Evolutionary conservation across 768 basidiomycete species (phyloP).

Genomic region (Boletus edulis): DNA sequence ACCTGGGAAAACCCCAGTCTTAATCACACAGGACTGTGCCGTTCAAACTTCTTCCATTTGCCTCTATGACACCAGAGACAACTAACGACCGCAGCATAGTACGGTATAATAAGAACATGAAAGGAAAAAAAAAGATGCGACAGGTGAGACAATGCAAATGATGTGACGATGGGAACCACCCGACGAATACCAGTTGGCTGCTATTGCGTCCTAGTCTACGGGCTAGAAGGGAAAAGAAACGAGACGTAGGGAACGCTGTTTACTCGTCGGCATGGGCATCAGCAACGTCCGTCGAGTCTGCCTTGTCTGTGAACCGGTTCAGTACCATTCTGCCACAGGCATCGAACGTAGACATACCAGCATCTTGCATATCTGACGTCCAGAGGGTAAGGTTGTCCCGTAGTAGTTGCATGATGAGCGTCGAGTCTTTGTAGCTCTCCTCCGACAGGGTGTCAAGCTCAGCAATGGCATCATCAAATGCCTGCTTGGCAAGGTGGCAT

Average conservation of each 20-base stretch:
- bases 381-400: constrained; percentile 97
- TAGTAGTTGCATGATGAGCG: constrained; percentile 94
- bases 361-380: constrained; percentile 97
- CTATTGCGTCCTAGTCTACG: constrained; percentile 8
- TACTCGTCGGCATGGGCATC: constrained; percentile 69
- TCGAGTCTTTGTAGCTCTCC: constrained; percentile 99
- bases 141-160: constrained; percentile 32
- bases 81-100: constrained; percentile 31
- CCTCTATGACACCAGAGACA: constrained; percentile 32
- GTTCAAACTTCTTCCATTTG: constrained; percentile 34
- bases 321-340: neutral
- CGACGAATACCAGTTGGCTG: constrained; percentile 9
- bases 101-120: constrained; percentile 37
- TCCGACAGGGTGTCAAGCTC: constrained; percentile 98
- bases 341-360: constrained; percentile 53
- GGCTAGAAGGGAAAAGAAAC: constrained; percentile 15
- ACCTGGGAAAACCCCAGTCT: neutral
- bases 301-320: constrained; percentile 53
- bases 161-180: constrained; percentile 26
- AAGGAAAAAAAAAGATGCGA: constrained; percentile 29
- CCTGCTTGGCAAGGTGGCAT: constrained; percentile 98
- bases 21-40: neutral
- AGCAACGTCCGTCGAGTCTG: constrained; percentile 68
- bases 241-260: constrained; percentile 21
- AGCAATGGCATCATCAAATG: constrained; percentile 98